These are phyloP conservation scores for Durio zibethinus DNA, from an alignment of 345 rosid species.

Conservation along the genomic window DNA sequence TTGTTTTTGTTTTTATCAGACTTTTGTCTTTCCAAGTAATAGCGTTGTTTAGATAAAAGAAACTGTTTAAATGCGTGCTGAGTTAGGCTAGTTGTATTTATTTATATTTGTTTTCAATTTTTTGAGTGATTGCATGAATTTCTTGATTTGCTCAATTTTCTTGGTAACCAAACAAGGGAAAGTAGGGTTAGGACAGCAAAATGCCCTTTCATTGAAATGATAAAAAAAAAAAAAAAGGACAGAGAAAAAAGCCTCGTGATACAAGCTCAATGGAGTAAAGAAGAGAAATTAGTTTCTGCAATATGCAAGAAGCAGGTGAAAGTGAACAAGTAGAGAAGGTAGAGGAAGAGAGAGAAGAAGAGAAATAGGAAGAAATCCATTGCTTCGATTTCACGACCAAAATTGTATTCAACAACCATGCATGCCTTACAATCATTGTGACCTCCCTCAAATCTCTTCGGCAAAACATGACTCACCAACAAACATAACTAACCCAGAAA, in stretches of 20 bases:
- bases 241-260: background rate
- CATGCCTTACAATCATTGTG: too few species aligned
- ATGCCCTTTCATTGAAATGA: background rate
- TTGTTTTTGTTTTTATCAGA: background rate
- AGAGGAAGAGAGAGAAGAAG: too few species aligned
- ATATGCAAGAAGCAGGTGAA: too few species aligned
- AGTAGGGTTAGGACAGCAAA: background rate
- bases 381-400: too few species aligned
- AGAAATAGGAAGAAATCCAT: too few species aligned
- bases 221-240: background rate
- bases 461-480: too few species aligned
- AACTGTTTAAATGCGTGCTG: background rate
- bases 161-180: background rate
- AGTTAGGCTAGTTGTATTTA: background rate
- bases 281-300: too few species aligned
- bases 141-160: conserved; percentile 4
- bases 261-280: too few species aligned
- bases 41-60: background rate
- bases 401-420: too few species aligned
- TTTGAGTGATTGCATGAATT: background rate
- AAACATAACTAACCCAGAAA: too few species aligned
- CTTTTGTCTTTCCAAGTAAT: background rate
- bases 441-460: too few species aligned
- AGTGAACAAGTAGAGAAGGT: too few species aligned
- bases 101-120: background rate